A percentile compares a stretch with the other conserved stretches of the same genome.
phyloP scores from a whole-genome alignment of 164 flowering plant species.

The Tinospora cordifolia region DNA sequence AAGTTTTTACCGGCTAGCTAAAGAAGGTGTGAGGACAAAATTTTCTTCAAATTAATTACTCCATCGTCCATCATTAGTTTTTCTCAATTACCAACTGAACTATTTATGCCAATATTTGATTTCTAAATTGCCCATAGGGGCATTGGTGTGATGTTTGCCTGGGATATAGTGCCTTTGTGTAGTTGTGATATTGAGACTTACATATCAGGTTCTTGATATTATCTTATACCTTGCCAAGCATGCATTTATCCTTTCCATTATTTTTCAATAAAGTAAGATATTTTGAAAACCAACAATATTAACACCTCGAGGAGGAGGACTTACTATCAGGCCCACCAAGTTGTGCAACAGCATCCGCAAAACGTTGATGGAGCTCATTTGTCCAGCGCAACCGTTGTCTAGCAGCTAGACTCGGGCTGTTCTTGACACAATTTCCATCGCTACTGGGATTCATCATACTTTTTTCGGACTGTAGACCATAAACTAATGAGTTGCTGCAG shows the following conservation, averaged over 20 bases:
- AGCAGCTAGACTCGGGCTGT: slow-evolving; percentile 45
- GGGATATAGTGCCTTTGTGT: no score
- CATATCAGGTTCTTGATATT: background rate
- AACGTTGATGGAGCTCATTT: slow-evolving; percentile 83
- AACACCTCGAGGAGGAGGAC: slow-evolving; percentile 18
- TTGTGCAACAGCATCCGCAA: slow-evolving; percentile 89
- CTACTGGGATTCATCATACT: slow-evolving; percentile 32
- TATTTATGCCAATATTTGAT: no score
- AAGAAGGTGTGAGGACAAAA: no score
- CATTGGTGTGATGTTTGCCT: no score
- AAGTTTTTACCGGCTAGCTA: no score
- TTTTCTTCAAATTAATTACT: no score
- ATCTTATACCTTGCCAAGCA: background rate
- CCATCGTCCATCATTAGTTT: no score
- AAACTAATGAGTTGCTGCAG: slow-evolving; percentile 24
- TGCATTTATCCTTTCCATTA: background rate
- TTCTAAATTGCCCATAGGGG: no score
- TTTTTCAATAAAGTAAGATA: background rate
- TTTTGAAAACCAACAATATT: background rate
- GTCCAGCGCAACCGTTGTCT: slow-evolving; percentile 93
- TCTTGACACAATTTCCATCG: slow-evolving; percentile 38
- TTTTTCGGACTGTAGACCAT: slow-evolving; percentile 30
- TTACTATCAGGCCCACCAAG: slow-evolving; percentile 95
- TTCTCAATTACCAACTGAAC: no score
- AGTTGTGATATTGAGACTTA: no score